Base-by-base conservation (phyloP, 1,284 basidiomycete species). In the Entoloma clypeatum region DNA sequence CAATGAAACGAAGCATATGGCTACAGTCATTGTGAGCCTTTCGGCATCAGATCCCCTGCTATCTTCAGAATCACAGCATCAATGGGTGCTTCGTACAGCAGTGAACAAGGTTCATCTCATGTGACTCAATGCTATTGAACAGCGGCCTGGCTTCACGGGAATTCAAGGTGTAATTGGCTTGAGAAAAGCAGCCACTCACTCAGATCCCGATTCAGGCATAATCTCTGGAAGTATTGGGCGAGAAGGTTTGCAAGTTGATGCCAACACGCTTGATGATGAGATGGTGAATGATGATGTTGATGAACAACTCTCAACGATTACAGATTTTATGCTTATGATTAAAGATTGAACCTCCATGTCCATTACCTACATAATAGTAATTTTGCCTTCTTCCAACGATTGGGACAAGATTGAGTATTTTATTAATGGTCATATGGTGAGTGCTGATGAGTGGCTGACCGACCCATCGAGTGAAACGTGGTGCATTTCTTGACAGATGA, bases 1-100 rank as follows among this genome's bases (percentile, higher is more conserved):
- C 17, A 55, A 66, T 38, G 58, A 67, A 31, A 35, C 33, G 4
- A 35, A 23, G 13, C 33, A 23, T 14, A 8, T 23, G 33, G 25
- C 11, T 7, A n/a, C 22, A 23, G 21, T 22, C 17, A 23, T 35
- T 13, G 22, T 24, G 22, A 21, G 25, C 7, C 33, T 35, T 35
- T 35, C 33, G 14, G 22, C 17, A 14, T 35, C 19, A 23, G 19
- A 35, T 13, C 33, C 33, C 11, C 11, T 0, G 10, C 17, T 35
- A 35, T 21, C 33, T 7, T 14, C 33, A 35, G 33, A 35, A 23
- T 35, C 25, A 24, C 19, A 23, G 7, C 21, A 24, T 23, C 7
- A 9, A 1, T 23, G 33, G 33, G 21, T 23, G 10, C 33, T 35
- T 14, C 21, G 21, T 14, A 35, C 22, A 14, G 13, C 10, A 24